A percentile compares a stretch with the other conserved stretches of the same genome.
These are phyloP conservation scores for Mycocentrospora acerina DNA, from an alignment of 2,329 filamentous ascomycete species.

Conservation along the genomic window DNA sequence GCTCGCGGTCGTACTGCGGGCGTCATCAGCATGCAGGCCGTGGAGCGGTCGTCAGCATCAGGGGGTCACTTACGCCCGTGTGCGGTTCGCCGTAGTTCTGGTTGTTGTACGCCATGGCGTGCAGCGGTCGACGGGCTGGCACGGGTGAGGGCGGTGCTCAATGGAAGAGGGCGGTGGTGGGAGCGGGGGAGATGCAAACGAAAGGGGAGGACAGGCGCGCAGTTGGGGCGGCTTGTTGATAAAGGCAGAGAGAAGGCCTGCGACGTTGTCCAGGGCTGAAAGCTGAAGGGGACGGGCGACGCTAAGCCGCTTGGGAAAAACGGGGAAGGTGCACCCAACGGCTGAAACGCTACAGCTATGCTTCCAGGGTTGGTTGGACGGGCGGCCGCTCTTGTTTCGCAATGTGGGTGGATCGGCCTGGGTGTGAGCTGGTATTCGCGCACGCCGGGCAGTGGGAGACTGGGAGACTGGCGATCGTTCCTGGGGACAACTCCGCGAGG, in stretches of 20 bases:
- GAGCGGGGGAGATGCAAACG: slow-evolving; percentile 13
- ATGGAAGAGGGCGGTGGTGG: slow-evolving; percentile 13
- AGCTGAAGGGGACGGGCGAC: slow-evolving; percentile 10
- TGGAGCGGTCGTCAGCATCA: slow-evolving; percentile 4
- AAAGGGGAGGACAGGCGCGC: slow-evolving; percentile 20
- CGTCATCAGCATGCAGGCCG: slow-evolving; percentile 4
- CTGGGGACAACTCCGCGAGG: too few species aligned
- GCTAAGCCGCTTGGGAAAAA: slow-evolving; percentile 4
- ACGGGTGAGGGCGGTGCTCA: slow-evolving; percentile 17
- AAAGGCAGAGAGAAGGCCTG: slow-evolving; percentile 26
- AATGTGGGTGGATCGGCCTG: slow-evolving; percentile 23
- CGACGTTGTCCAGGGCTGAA: slow-evolving; percentile 15
- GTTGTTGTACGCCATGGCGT: slow-evolving; percentile 43
- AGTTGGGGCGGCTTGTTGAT: slow-evolving; percentile 26
- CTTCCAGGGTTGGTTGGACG: slow-evolving; percentile 15
- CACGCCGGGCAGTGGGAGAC: too few species aligned
- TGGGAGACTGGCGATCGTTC: too few species aligned
- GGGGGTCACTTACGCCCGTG: slow-evolving; percentile 31
- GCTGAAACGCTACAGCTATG: slow-evolving; percentile 24
- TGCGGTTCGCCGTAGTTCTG: slow-evolving; percentile 40
- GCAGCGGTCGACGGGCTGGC: slow-evolving; percentile 29
- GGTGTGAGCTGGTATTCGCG: slow-evolving; percentile 17
- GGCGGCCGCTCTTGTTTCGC: slow-evolving; percentile 18
- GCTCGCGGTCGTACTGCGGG: slow-evolving; percentile 39
- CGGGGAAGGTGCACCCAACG: slow-evolving; percentile 17